phyloP scores from a whole-genome alignment of 768 basidiomycete species.

The Coprinellus aureogranulatus region DNA sequence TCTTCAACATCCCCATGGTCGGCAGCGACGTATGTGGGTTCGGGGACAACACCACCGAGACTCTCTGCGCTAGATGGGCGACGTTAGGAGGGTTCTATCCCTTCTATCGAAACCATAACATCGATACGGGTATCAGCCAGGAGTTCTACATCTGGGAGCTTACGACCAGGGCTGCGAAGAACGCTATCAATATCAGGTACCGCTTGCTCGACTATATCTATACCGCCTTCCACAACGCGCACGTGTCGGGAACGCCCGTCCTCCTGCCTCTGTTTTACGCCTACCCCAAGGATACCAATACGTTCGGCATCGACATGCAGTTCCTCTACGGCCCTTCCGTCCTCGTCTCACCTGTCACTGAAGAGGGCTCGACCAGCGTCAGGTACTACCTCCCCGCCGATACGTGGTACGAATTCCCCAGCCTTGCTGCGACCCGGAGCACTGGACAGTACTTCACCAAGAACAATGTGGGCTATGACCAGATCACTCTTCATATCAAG shows the following conservation, averaged over 20 bases:
- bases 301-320: slow-evolving; percentile 62
- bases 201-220: slow-evolving; percentile 71
- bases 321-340: slow-evolving; percentile 68
- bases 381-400: slow-evolving; percentile 62
- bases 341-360: slow-evolving; percentile 67
- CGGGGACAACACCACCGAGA: slow-evolving; percentile 62
- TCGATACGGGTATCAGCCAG: slow-evolving; percentile 50
- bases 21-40: slow-evolving; percentile 75
- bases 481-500: slow-evolving; percentile 63
- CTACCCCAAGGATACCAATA: slow-evolving; percentile 60
- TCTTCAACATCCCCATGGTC: slow-evolving; percentile 74
- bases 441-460: slow-evolving; percentile 43
- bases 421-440: slow-evolving; percentile 48
- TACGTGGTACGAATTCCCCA: slow-evolving; percentile 63
- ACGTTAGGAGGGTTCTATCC: slow-evolving; percentile 76
- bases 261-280: slow-evolving; percentile 65
- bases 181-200: slow-evolving; percentile 61
- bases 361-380: slow-evolving; percentile 57
- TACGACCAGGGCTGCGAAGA: slow-evolving; percentile 57
- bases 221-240: slow-evolving; percentile 63
- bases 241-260: slow-evolving; percentile 59
- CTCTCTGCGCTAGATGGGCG: slow-evolving; percentile 73
- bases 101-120: slow-evolving; percentile 74
- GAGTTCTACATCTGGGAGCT: slow-evolving; percentile 67
- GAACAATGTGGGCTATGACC: slow-evolving; percentile 47